A percentile compares a stretch with the other conserved stretches of the same genome.
Evolutionary conservation across 345 rosid species (phyloP).

Genomic region (Moricandia arvensis): DNA sequence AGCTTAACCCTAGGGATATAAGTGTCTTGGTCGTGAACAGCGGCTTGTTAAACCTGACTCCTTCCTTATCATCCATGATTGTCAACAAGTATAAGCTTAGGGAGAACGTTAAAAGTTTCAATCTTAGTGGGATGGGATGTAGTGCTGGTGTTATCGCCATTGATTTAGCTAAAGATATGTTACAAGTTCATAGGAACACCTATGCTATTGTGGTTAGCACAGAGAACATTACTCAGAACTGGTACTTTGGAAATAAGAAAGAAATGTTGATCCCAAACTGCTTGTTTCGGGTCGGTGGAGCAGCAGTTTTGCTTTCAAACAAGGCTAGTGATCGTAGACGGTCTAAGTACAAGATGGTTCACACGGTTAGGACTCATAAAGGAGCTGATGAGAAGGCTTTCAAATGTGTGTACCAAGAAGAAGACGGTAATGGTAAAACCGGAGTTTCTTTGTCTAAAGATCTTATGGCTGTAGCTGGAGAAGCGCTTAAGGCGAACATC

Average conservation of each 20-base stretch:
- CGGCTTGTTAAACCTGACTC: background rate
- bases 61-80: background rate
- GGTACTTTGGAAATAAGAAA: constrained; percentile 72
- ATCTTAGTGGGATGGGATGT: background rate
- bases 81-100: background rate
- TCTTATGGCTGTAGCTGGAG: constrained; percentile 88
- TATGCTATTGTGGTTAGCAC: constrained; percentile 63
- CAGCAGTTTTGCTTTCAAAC: constrained; percentile 71
- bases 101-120: background rate
- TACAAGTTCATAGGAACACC: constrained; percentile 22
- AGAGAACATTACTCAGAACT: background rate
- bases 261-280: constrained; percentile 90
- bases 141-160: background rate
- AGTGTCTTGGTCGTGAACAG: background rate
- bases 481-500: constrained; percentile 78
- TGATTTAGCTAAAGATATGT: background rate
- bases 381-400: constrained; percentile 87
- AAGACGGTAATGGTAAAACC: constrained; percentile 70
- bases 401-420: constrained; percentile 75
- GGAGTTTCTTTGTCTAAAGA: constrained; percentile 95
- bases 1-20: background rate
- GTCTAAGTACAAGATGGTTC: constrained; percentile 79
- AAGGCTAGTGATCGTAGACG: constrained; percentile 48
- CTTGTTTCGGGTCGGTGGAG: constrained; percentile 83
- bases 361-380: constrained; percentile 74